These are phyloP conservation scores for Coniferiporia weirii DNA, from an alignment of 1,284 basidiomycete species.

Conservation along the genomic window DNA sequence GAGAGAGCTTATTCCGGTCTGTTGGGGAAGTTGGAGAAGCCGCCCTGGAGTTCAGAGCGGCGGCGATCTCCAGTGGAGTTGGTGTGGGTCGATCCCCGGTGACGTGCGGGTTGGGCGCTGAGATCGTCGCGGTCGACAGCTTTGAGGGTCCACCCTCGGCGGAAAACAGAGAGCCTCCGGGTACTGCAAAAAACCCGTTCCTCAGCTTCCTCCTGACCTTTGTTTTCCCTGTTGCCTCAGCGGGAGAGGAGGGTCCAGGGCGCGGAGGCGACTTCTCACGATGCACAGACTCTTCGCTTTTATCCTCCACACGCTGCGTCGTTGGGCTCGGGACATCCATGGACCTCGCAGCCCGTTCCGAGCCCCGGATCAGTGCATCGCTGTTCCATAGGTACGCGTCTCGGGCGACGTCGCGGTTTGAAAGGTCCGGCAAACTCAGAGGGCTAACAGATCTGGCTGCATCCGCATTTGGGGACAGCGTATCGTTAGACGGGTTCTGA, in stretches of 20 bases:
- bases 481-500: background rate
- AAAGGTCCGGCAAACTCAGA: background rate
- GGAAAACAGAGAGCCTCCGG: background rate
- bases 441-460: background rate
- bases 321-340: background rate
- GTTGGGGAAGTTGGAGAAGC: background rate
- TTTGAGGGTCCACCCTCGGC: background rate
- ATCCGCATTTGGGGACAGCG: background rate
- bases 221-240: background rate
- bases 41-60: slow-evolving; percentile 1
- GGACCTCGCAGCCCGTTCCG: background rate
- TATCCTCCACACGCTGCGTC: background rate
- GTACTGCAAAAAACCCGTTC: slow-evolving; percentile 51
- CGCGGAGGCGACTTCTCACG: background rate
- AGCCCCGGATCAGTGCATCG: background rate
- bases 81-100: background rate
- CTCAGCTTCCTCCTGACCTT: slow-evolving; percentile 67
- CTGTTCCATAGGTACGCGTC: background rate
- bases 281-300: background rate
- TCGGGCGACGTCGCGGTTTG: background rate
- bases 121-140: slow-evolving; percentile 8
- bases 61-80: slow-evolving; percentile 10
- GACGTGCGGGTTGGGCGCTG: slow-evolving; percentile 12
- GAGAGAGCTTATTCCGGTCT: background rate
- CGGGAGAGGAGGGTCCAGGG: background rate